These are phyloP conservation scores for Alternaria solani DNA, from an alignment of 2,329 filamentous ascomycete species.

Conservation along the genomic window DNA sequence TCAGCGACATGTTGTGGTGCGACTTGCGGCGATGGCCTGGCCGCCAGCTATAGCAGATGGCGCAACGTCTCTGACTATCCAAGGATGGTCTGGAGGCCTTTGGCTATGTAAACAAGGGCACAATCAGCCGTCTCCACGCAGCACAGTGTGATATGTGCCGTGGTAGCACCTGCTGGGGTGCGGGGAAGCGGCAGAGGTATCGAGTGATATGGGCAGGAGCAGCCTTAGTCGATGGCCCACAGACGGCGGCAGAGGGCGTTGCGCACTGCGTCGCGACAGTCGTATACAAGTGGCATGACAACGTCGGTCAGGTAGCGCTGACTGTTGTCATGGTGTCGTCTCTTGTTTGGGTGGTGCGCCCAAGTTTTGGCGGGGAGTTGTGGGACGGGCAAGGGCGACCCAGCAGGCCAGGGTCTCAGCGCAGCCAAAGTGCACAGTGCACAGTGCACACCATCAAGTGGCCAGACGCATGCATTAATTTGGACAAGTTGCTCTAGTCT, in stretches of 20 bases:
- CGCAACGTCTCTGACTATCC: conserved; percentile 10
- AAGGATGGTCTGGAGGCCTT: neutral
- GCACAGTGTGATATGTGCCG: conserved; percentile 5
- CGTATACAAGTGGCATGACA: conserved; percentile 23
- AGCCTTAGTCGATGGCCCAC: conserved; percentile 29
- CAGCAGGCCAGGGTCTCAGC: conserved; percentile 8
- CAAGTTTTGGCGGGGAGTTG: conserved; percentile 23
- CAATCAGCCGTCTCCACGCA: conserved; percentile 12
- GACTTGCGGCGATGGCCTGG: conserved; percentile 36
- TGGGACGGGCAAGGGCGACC: conserved; percentile 25
- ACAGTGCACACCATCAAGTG: neutral
- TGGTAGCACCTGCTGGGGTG: conserved; percentile 21
- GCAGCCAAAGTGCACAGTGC: conserved; percentile 2
- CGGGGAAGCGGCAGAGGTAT: conserved; percentile 30
- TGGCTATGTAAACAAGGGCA: conserved; percentile 1
- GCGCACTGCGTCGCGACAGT: conserved; percentile 23
- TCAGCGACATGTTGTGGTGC: conserved; percentile 67
- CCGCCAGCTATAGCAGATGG: conserved; percentile 11
- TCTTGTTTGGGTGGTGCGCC: conserved; percentile 25
- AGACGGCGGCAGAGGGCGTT: conserved; percentile 11
- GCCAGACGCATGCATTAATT: conserved; percentile 2
- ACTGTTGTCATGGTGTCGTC: conserved; percentile 32
- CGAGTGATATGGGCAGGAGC: conserved; percentile 10
- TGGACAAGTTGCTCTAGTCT: conserved; percentile 1
- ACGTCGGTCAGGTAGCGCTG: conserved; percentile 14